Conservation (phyloP, 768 basidiomycete genomes). For the Hericium erinaceus region DNA sequence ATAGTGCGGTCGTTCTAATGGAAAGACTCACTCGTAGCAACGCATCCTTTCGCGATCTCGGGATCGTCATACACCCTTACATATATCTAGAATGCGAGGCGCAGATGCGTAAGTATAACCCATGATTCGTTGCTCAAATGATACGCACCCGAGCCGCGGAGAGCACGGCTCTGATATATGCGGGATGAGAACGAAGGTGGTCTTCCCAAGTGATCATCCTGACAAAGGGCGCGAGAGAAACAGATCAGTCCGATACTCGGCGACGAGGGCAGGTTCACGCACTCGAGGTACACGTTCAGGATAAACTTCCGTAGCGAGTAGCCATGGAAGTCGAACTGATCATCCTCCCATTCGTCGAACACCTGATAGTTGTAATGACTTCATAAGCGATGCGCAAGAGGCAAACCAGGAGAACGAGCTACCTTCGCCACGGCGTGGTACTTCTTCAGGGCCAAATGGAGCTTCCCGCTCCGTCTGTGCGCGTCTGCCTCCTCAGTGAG, state of each 20-base stretch:
- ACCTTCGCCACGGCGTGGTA: conserved; percentile 74
- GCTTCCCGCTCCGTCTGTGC: conserved; percentile 51
- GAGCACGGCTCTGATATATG: conserved; percentile 65
- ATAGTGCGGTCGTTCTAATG: not conserved
- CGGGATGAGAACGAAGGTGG: conserved; percentile 62
- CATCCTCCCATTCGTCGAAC: conserved; percentile 85
- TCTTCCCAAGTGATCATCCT: conserved; percentile 84
- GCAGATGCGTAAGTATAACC: not conserved
- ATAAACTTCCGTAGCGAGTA: conserved; percentile 89
- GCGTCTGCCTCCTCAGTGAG: conserved; percentile 75
- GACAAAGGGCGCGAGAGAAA: not conserved
- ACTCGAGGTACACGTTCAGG: conserved; percentile 81
- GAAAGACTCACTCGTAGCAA: conserved; percentile 19
- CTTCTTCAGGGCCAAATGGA: conserved; percentile 76
- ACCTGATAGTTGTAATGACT: conserved; percentile 30
- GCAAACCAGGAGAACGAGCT: conserved; percentile 4
- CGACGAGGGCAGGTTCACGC: conserved; percentile 19
- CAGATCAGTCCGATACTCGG: not conserved
- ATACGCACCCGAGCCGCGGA: conserved; percentile 54
- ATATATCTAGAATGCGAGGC: conserved; percentile 50
- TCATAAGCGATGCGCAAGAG: not conserved
- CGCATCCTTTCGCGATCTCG: conserved; percentile 35
- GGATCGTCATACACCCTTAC: conserved; percentile 65
- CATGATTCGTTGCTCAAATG: not conserved
- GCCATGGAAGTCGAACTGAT: conserved; percentile 96